Evolutionary conservation across 768 basidiomycete species (phyloP).

Genomic region (Glaciozyma martinii): DNA sequence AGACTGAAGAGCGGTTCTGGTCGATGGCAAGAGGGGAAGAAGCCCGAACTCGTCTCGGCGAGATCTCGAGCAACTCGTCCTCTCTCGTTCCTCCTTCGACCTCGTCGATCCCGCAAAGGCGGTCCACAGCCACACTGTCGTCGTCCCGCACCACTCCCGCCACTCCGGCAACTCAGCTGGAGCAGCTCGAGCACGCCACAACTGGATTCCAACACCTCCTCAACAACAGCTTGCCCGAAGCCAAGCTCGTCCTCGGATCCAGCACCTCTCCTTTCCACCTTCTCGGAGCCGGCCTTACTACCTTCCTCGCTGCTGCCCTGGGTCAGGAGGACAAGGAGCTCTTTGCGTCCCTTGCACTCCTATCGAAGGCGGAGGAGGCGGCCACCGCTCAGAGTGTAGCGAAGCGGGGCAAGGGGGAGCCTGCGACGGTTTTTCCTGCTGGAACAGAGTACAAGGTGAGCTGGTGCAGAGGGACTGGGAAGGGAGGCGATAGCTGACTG

Average conservation of each 20-base stretch:
- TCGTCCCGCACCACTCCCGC: not conserved
- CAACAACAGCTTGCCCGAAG: constrained; percentile 10
- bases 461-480: not conserved
- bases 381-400: constrained; percentile 1
- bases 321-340: constrained; percentile 23
- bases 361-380: constrained; percentile 6
- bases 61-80: too few relatives aligned
- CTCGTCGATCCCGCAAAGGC: too few relatives aligned
- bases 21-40: too few relatives aligned
- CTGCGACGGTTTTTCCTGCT: constrained; percentile 7
- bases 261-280: constrained; percentile 2
- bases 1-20: too few relatives aligned
- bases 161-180: not conserved
- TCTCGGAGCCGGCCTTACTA: constrained; percentile 12
- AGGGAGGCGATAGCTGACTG: not conserved
- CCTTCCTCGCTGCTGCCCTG: constrained; percentile 18
- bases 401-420: constrained; percentile 8
- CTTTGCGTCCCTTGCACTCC: not conserved
- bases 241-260: not conserved
- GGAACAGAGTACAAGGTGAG: constrained; percentile 23
- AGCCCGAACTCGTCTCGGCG: too few relatives aligned
- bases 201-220: constrained; percentile 15
- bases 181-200: not conserved
- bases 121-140: too few relatives aligned
- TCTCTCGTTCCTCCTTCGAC: too few relatives aligned